A percentile compares a stretch with the other conserved stretches of the same genome.
phyloP scores from a whole-genome alignment of 495 filamentous ascomycete genomes.

The Staphylotrichum longicolle region DNA sequence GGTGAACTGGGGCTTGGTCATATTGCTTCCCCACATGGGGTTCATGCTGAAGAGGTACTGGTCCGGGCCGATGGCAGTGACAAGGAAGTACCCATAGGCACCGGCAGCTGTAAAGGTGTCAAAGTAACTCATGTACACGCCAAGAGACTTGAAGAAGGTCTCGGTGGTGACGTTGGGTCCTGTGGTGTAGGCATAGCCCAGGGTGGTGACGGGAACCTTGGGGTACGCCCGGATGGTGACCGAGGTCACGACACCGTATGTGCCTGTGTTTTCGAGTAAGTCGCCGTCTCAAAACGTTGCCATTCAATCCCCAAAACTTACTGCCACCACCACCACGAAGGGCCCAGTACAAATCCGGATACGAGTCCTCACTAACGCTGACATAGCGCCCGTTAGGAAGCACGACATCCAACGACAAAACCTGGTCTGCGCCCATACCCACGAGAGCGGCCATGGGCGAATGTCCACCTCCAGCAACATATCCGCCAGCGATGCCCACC shows the following conservation, averaged over 20 bases:
- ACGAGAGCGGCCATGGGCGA: conserved; percentile 41
- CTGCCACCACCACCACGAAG: conserved; percentile 56
- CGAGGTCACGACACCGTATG: conserved; percentile 59
- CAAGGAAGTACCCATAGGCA: conserved; percentile 53
- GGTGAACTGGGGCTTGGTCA: conserved; percentile 46
- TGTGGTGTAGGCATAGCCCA: conserved; percentile 36
- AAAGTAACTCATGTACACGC: conserved; percentile 48
- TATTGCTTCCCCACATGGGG: conserved; percentile 52
- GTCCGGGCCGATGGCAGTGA: conserved; percentile 29
- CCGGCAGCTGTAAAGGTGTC: conserved; percentile 49
- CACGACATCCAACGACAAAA: conserved; percentile 56
- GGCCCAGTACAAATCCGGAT: conserved; percentile 67
- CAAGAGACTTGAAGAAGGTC: conserved; percentile 51
- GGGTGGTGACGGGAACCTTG: conserved; percentile 39
- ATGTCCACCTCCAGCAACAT: conserved; percentile 55
- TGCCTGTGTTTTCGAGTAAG: conserved; percentile 28
- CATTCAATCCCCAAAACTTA: conserved; percentile 11
- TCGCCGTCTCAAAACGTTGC: neutral
- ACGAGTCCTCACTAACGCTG: conserved; percentile 45
- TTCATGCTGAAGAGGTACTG: conserved; percentile 44
- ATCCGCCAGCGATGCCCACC: conserved; percentile 54
- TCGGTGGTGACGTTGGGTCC: conserved; percentile 36
- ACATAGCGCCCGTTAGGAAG: conserved; percentile 55
- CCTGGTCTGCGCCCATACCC: conserved; percentile 55
- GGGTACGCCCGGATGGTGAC: conserved; percentile 47